Evolutionary conservation across 2,329 filamentous ascomycete genomes (phyloP).

Genomic region (Exophiala sp.): DNA sequence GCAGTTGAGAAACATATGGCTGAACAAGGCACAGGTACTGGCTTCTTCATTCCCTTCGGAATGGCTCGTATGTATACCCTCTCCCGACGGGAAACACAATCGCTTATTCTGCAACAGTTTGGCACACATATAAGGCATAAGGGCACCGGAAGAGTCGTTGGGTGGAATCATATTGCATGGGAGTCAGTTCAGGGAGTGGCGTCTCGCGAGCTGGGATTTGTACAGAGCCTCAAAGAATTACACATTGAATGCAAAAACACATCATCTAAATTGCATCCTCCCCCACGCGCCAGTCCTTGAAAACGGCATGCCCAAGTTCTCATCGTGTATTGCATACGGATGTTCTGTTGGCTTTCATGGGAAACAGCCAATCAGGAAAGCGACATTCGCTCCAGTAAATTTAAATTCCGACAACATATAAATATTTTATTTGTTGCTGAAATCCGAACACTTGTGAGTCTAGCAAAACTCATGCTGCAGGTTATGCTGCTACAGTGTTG

Average conservation of each 20-base stretch:
- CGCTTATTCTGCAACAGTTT: constrained; percentile 49
- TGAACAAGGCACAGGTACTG: constrained; percentile 44
- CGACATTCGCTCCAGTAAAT: constrained; percentile 7
- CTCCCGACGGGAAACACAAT: neutral
- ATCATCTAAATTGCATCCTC: too few species aligned
- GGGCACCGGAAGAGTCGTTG: neutral
- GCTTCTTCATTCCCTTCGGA: constrained; percentile 59
- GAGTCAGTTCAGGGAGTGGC: constrained; percentile 15
- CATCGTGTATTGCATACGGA: neutral
- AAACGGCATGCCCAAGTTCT: too few species aligned
- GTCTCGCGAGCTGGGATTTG: constrained; percentile 11
- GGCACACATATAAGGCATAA: constrained; percentile 64
- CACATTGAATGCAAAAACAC: neutral
- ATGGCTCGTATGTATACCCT: constrained; percentile 56
- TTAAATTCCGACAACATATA: constrained; percentile 10
- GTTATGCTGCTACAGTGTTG: neutral
- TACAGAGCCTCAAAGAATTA: constrained; percentile 23
- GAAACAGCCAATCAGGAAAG: constrained; percentile 12
- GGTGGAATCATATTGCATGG: constrained; percentile 3
- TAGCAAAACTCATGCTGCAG: neutral
- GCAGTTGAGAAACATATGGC: constrained; percentile 10
- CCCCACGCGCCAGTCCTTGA: too few species aligned
- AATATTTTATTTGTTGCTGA: constrained; percentile 4
- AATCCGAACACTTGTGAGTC: neutral
- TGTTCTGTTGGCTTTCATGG: neutral